A percentile compares a stretch with the other conserved stretches of the same genome.
Evolutionary conservation across 139 green algal genomes (phyloP).

Genomic region (Haematococcus sp.): DNA sequence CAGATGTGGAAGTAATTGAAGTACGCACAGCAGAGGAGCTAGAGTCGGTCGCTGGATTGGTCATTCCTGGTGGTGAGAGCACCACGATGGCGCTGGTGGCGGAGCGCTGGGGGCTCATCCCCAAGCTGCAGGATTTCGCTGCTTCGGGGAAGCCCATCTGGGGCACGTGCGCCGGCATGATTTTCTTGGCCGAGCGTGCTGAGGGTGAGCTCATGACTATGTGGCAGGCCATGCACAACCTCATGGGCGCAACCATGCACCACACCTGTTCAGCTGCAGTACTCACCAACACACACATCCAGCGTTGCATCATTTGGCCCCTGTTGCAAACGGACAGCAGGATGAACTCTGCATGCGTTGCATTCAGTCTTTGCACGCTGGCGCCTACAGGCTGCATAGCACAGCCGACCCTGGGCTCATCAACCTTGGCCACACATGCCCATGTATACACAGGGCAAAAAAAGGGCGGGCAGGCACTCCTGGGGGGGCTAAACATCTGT

Average conservation of each 20-base stretch:
- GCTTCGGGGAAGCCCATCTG: slow-evolving; percentile 79
- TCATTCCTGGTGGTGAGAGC: slow-evolving; percentile 93
- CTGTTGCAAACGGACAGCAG: not conserved
- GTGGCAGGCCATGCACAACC: not conserved
- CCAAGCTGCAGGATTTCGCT: slow-evolving; percentile 68
- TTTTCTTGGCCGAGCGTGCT: slow-evolving; percentile 89
- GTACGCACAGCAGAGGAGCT: slow-evolving; percentile 85
- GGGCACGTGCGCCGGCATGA: slow-evolving; percentile 98
- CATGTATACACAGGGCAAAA: slow-evolving; percentile 76
- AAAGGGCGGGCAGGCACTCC: slow-evolving; percentile 88
- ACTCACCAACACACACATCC: not conserved
- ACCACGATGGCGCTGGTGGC: slow-evolving; percentile 93
- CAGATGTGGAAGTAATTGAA: slow-evolving; percentile 73
- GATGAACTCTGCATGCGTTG: not conserved
- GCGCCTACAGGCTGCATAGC: not conserved
- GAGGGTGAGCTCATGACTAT: slow-evolving; percentile 39
- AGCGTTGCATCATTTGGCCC: no score
- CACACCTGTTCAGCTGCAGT: no score
- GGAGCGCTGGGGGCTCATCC: slow-evolving; percentile 85
- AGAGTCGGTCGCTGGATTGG: slow-evolving; percentile 67
- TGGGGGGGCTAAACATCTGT: slow-evolving; percentile 89
- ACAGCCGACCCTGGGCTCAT: no score
- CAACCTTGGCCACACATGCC: not conserved
- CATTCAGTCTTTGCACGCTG: no score
- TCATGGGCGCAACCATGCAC: not conserved